These are phyloP conservation scores for Claviceps quebecensis DNA, from an alignment of 2,329 filamentous ascomycete species.

Conservation along the genomic window DNA sequence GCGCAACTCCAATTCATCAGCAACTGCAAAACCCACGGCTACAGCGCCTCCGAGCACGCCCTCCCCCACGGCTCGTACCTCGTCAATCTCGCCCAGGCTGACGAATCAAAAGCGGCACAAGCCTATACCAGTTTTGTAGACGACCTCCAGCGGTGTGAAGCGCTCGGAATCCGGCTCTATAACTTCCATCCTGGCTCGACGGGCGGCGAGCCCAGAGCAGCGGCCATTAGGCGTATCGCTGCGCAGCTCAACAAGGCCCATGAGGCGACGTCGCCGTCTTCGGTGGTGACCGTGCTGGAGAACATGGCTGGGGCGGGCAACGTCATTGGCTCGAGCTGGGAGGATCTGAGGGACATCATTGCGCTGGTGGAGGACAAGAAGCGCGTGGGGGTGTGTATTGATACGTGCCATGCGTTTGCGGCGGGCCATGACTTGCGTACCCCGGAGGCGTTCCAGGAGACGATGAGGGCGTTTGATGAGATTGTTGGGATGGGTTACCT, in stretches of 20 bases:
- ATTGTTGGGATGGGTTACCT: conserved; percentile 69
- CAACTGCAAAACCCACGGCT: conserved; percentile 53
- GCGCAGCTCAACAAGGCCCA: conserved; percentile 72
- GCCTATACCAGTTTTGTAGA: conserved; percentile 79
- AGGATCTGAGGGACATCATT: conserved; percentile 79
- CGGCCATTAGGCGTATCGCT: conserved; percentile 68
- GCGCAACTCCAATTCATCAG: conserved; percentile 55
- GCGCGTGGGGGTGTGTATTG: conserved; percentile 84
- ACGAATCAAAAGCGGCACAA: conserved; percentile 66
- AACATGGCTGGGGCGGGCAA: conserved; percentile 92
- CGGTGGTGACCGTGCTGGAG: conserved; percentile 74
- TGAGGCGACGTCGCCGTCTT: conserved; percentile 44
- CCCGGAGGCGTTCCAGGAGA: conserved; percentile 56
- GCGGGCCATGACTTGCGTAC: conserved; percentile 82
- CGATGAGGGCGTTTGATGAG: conserved; percentile 62
- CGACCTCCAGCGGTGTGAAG: conserved; percentile 73
- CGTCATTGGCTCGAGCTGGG: conserved; percentile 71
- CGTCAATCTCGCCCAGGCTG: conserved; percentile 83
- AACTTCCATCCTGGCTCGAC: conserved; percentile 94
- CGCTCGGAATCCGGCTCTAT: conserved; percentile 78
- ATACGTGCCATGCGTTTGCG: conserved; percentile 93
- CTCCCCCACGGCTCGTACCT: conserved; percentile 94
- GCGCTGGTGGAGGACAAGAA: conserved; percentile 62
- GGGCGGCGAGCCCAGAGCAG: conserved; percentile 49
- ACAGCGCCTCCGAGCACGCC: conserved; percentile 57